Evolutionary conservation across 805 yeast species (phyloP).

Genomic region (Pichia paraexigua): DNA sequence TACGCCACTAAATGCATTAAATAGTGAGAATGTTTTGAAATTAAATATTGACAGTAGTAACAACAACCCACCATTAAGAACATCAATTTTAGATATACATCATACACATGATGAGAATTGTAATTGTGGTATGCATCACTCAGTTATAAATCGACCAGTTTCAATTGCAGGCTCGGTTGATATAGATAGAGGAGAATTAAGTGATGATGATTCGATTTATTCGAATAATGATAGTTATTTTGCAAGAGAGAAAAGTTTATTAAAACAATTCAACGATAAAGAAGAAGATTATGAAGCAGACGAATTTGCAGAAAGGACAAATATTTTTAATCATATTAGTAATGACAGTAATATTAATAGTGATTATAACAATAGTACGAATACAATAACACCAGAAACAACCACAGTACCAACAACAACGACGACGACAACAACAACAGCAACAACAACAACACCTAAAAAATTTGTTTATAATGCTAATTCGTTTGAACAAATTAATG

Average conservation of each 20-base stretch:
- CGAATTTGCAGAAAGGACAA: no score
- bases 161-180: slow-evolving; percentile 57
- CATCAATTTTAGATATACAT: slow-evolving; percentile 20
- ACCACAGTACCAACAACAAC: no score
- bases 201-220: slow-evolving; percentile 35
- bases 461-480: slow-evolving; percentile 13
- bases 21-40: slow-evolving; percentile 25
- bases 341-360: no score
- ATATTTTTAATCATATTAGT: no score
- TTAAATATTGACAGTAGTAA: slow-evolving; percentile 24
- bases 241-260: slow-evolving; percentile 9
- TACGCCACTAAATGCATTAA: slow-evolving; percentile 9
- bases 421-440: no score
- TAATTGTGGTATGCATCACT: slow-evolving; percentile 45
- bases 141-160: slow-evolving; percentile 56
- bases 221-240: not conserved
- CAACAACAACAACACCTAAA: no score
- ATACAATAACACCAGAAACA: not conserved
- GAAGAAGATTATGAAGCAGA: not conserved
- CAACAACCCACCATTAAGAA: not conserved
- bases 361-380: no score
- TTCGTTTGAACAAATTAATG: slow-evolving; percentile 57
- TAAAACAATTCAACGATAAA: not conserved
- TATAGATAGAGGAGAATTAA: slow-evolving; percentile 37
- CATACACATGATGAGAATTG: slow-evolving; percentile 46